Evolutionary conservation across 495 filamentous ascomycete genomes (phyloP).

Genomic region (Aspergillus ellipticus): DNA sequence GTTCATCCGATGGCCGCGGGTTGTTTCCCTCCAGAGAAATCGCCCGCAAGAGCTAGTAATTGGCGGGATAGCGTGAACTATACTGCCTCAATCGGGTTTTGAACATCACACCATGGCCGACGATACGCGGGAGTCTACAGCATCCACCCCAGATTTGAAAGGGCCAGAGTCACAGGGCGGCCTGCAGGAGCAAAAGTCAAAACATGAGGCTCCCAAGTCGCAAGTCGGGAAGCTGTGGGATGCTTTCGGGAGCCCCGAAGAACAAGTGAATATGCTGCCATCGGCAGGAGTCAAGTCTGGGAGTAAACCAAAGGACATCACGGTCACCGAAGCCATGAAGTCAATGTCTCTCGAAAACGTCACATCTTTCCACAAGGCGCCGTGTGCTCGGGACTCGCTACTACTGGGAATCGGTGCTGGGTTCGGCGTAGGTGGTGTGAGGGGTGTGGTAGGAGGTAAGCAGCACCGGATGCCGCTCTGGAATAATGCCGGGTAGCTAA

Average conservation of each 20-base stretch:
- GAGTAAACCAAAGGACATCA: conserved; percentile 40
- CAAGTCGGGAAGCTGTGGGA: conserved; percentile 52
- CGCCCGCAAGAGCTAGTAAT: neutral
- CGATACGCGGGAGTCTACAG: conserved; percentile 43
- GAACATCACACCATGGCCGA: conserved; percentile 47
- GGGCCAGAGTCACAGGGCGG: conserved; percentile 14
- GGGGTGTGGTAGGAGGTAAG: conserved; percentile 72
- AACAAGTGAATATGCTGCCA: conserved; percentile 47
- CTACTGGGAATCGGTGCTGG: conserved; percentile 78
- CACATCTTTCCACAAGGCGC: conserved; percentile 67
- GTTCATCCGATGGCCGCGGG: conserved; percentile 11
- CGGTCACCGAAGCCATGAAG: conserved; percentile 60
- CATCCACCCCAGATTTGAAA: conserved; percentile 11
- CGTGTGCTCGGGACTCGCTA: conserved; percentile 79
- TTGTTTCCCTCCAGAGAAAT: conserved; percentile 5
- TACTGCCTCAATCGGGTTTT: neutral
- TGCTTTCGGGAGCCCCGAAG: conserved; percentile 47
- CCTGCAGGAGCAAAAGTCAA: conserved; percentile 25
- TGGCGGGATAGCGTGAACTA: neutral
- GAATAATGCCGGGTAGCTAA: neutral
- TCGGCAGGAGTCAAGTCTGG: conserved; percentile 33
- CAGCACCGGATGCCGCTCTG: neutral
- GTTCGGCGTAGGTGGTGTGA: conserved; percentile 66
- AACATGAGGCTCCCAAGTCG: conserved; percentile 41
- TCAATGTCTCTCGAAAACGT: conserved; percentile 68